Base-by-base conservation (phyloP, 2,329 filamentous ascomycete species). In the Aspergillus arachidicola region DNA sequence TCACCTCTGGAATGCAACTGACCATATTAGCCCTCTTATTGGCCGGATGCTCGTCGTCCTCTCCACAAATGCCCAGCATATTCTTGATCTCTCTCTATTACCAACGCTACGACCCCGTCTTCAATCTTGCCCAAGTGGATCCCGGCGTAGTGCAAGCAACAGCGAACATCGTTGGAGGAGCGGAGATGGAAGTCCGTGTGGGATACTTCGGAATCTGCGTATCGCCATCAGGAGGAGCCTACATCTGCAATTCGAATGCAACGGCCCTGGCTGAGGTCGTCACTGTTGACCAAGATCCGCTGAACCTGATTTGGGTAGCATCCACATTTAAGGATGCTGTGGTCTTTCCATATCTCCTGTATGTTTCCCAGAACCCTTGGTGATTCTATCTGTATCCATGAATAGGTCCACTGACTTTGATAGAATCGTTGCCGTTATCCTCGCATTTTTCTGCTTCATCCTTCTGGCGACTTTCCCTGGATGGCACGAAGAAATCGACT, bases 31-130 rank as follows among this genome's bases (percentile, higher is more conserved):
- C 95, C 72, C 87, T 99, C 68, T 83, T 99, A 73, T 84, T 99
- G 70, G 94, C 95, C 74, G 95, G 95, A 73, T 99, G 95, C 81
- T 98, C 95, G 5, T 98, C 94, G 11, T 97, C 94, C 46, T 97
- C 94, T 58, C 95, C 94, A 2, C 84, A 96, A 60, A 97, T 99
- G 72, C 95, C 95, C 30, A 89, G 90, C 75, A 98, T 99, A 80
- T 99, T 97, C 85, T 88, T 99, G 70, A 92, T 99, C 69, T 97
- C 94, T n/a, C 87, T 99, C 73, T 98, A 96, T 87, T 99, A 97
- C 83, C 84, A 96, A 77, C 84, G 87, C 66, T 97, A 97, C 81
- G 88, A 89, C 23, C 92, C 95, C 3, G 83, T 86, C 32, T 94
- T 94, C 70, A 89, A 92, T 71, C 91, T 93, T 6, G 86, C 94